Conservation (phyloP, 2,329 filamentous ascomycete genomes). For the Ustilaginoidea virens region DNA sequence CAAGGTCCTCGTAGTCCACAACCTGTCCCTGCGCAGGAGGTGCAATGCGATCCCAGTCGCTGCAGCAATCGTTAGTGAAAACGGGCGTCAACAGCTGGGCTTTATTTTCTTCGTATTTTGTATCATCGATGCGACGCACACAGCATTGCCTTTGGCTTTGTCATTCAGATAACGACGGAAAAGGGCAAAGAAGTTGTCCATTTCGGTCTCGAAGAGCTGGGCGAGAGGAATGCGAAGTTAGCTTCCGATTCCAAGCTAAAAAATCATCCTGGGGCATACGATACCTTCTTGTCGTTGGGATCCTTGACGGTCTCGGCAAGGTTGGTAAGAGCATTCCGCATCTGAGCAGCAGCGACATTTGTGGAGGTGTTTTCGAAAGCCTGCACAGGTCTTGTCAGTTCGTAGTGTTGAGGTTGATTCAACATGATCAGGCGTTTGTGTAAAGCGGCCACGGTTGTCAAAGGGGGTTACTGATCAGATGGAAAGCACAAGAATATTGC, state of each 20-base stretch:
- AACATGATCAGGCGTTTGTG: too few species aligned
- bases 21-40: conserved; percentile 89
- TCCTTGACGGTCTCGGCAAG: conserved; percentile 83
- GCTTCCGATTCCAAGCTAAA: not conserved
- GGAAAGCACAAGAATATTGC: too few species aligned
- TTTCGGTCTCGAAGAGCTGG: conserved; percentile 92
- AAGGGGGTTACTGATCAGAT: too few species aligned
- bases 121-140: conserved; percentile 32
- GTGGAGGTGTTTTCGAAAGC: conserved; percentile 99
- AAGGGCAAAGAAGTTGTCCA: conserved; percentile 99
- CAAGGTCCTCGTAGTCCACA: conserved; percentile 81
- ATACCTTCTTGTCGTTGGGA: conserved; percentile 67
- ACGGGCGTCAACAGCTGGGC: too few species aligned
- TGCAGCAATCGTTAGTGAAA: conserved; percentile 18
- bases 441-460: too few species aligned
- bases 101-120: not conserved
- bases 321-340: conserved; percentile 93
- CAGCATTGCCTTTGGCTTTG: conserved; percentile 91
- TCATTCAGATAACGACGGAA: conserved; percentile 98
- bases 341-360: conserved; percentile 93
- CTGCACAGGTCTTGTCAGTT: conserved; percentile 33
- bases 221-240: too few species aligned
- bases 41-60: conserved; percentile 92
- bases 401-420: too few species aligned
- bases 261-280: conserved; percentile 9